Percentiles rank a stretch among this genome's conserved stretches.
Conservation (phyloP, 1,284 basidiomycete genomes). For the Blastosporella zonata region DNA sequence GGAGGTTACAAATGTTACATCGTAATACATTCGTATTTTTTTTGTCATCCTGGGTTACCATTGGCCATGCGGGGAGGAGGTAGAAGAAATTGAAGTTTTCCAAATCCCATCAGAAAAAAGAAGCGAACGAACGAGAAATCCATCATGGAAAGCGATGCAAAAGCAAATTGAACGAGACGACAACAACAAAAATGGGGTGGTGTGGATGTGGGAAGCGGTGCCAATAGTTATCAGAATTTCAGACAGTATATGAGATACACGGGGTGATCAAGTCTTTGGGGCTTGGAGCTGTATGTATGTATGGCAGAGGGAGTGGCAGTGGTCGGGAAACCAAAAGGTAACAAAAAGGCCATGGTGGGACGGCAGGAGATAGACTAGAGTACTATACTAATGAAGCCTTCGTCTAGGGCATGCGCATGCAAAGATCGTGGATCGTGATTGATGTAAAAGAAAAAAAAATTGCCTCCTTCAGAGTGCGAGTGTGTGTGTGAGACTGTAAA, state of each 20-base stretch:
- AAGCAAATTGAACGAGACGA: neutral
- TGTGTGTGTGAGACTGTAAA: conserved; percentile 36
- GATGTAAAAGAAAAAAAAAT: conserved; percentile 27
- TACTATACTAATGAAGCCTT: conserved; percentile 17
- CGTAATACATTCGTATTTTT: neutral
- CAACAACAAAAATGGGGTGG: too few relatives aligned
- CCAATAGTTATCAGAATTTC: conserved; percentile 20
- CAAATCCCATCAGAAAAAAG: neutral
- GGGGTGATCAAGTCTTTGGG: conserved; percentile 8
- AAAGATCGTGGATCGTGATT: conserved; percentile 43
- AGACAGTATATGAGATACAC: conserved; percentile 18
- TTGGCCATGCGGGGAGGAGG: too few relatives aligned
- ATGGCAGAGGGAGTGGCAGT: conserved; percentile 9
- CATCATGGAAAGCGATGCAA: neutral
- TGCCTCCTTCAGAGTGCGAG: conserved; percentile 61
- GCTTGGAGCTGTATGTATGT: conserved; percentile 8
- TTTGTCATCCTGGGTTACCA: neutral
- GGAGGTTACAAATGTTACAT: neutral
- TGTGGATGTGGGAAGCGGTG: neutral
- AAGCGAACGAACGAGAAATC: conserved; percentile 1
- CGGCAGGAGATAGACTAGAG: conserved; percentile 16
- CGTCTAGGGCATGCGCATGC: conserved; percentile 49
- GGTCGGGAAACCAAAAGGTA: conserved; percentile 7
- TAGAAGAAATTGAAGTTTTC: neutral
- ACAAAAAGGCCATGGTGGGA: conserved; percentile 6